Percentiles rank a stretch among this genome's conserved stretches.
These are phyloP conservation scores for rapeseed (Brassica napus) DNA, from an alignment of 345 rosid species.

Conservation along the genomic window DNA sequence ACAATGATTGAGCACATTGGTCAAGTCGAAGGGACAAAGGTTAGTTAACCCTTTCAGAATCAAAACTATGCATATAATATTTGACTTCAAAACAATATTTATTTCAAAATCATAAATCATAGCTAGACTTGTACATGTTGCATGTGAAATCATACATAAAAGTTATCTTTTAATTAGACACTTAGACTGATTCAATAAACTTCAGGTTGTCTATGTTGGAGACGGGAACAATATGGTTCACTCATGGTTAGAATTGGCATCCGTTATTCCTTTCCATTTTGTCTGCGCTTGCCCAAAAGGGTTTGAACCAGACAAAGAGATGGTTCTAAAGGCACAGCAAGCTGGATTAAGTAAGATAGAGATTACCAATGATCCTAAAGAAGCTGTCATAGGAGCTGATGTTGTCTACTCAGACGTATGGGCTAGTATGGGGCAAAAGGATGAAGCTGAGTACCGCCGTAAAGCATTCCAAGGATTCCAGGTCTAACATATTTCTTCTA, in stretches of 20 bases:
- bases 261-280: conserved; percentile 91
- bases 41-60: not conserved
- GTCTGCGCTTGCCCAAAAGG: conserved; percentile 92
- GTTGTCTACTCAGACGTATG: conserved; percentile 97
- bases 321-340: conserved; percentile 66
- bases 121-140: too few species aligned
- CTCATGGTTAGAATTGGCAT: conserved; percentile 91
- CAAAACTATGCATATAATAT: not conserved
- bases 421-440: conserved; percentile 99
- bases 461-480: conserved; percentile 91
- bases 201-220: conserved; percentile 95
- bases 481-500: conserved; percentile 42
- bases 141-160: not conserved
- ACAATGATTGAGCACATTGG: conserved; percentile 90
- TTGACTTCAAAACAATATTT: too few species aligned
- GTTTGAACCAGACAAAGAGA: conserved; percentile 79
- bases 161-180: too few species aligned
- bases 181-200: not conserved
- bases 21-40: conserved; percentile 91
- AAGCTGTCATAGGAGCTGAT: conserved; percentile 89
- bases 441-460: conserved; percentile 82
- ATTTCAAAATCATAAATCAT: too few species aligned
- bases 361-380: conserved; percentile 80
- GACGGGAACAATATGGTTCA: conserved; percentile 96
- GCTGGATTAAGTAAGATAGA: conserved; percentile 91